Conservation (phyloP, 192 early-diverging fungal species). For the Gryganskiella cystojenkinii region DNA sequence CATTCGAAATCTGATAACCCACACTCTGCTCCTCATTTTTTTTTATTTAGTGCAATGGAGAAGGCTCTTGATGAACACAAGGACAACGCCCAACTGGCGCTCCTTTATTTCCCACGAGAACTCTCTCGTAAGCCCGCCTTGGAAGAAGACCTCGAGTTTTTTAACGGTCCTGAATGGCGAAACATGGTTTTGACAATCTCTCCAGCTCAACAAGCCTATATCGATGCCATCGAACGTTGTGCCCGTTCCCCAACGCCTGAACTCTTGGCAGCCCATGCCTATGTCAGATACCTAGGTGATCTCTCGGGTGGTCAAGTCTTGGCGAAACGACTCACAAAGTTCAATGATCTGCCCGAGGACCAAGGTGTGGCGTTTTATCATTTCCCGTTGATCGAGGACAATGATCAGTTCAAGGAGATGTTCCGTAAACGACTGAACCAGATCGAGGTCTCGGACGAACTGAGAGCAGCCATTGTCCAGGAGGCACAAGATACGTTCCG, state of each 20-base stretch:
- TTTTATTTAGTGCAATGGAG: constrained; percentile 53
- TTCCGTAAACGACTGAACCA: constrained; percentile 61
- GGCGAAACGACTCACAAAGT: constrained; percentile 56
- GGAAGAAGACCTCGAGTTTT: constrained; percentile 58
- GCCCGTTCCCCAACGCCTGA: constrained; percentile 50
- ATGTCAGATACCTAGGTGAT: constrained; percentile 66
- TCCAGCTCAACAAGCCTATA: constrained; percentile 60
- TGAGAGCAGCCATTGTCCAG: constrained; percentile 18
- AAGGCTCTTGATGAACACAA: constrained; percentile 55
- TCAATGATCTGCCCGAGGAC: constrained; percentile 46
- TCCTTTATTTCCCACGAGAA: constrained; percentile 63
- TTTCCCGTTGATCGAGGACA: constrained; percentile 57
- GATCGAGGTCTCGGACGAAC: constrained; percentile 40
- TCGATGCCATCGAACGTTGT: constrained; percentile 52
- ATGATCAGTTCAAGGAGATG: constrained; percentile 60
- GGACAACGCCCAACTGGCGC: constrained; percentile 50
- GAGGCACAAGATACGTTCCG: constrained; percentile 20
- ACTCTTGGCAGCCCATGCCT: constrained; percentile 62
- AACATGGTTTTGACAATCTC: constrained; percentile 42
- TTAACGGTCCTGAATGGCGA: constrained; percentile 49
- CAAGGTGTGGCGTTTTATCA: constrained; percentile 59
- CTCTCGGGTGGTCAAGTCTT: constrained; percentile 66
- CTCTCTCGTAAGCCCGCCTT: constrained; percentile 54
- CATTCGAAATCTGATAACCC: neutral
- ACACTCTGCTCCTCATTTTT: neutral